Conservation (phyloP, 345 rosid species). For the Arabis hirsuta region DNA sequence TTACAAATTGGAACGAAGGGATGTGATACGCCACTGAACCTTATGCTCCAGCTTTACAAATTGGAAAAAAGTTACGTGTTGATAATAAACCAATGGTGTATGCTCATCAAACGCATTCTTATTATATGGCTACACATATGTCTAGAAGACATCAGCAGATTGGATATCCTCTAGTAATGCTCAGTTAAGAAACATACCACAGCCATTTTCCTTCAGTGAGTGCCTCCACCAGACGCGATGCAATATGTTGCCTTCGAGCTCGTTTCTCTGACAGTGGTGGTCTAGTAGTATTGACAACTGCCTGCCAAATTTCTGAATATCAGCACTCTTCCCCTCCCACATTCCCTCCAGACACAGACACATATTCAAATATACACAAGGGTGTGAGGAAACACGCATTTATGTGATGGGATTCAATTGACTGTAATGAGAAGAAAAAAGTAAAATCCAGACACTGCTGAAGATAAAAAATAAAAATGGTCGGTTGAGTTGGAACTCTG, state of each 20-base stretch:
- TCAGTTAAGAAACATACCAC: conserved; percentile 60
- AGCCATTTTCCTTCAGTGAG: conserved; percentile 83
- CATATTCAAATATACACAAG: conserved; percentile 26
- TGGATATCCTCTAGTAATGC: conserved; percentile 15
- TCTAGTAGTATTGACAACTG: conserved; percentile 55
- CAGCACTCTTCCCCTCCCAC: conserved; percentile 30
- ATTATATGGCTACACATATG: conserved; percentile 17
- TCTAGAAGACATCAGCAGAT: conserved; percentile 19
- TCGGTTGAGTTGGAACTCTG: conserved; percentile 11
- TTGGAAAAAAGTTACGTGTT: conserved; percentile 13
- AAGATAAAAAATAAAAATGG: conserved; percentile 3
- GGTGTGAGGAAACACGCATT: conserved; percentile 25
- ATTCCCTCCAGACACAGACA: conserved; percentile 19
- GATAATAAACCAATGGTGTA: conserved; percentile 25
- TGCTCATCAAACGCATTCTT: conserved; percentile 28
- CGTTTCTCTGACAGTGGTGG: conserved; percentile 64
- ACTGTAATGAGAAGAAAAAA: conserved; percentile 2
- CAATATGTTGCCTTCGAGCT: conserved; percentile 62
- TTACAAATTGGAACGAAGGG: neutral
- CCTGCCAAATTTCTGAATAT: conserved; percentile 49
- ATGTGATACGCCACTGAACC: conserved; percentile 18
- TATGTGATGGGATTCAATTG: conserved; percentile 21
- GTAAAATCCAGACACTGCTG: conserved; percentile 31
- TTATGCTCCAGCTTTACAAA: conserved; percentile 11
- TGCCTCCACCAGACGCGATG: conserved; percentile 69